Evolutionary conservation across 2,329 filamentous ascomycete species (phyloP), one percentile per base, ranked within the genome.

Genomic region (Diaporthe capsici): DNA sequence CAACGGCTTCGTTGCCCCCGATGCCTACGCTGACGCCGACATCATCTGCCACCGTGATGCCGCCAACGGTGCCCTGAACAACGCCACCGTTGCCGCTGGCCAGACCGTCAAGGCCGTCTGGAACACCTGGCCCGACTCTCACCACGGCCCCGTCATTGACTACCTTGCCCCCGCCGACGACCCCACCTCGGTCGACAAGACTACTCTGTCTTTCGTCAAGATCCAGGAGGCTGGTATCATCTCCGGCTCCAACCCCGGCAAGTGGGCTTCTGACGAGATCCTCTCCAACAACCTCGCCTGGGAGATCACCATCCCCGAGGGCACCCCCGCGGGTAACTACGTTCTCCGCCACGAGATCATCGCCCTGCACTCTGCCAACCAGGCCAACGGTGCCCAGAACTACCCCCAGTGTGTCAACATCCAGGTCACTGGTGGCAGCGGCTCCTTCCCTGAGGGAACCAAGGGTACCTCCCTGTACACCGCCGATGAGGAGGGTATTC

Each of bases 141-240:
- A 89, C 80, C 78, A 85, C 47, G 86, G 89, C 0, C 91, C 92
- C 12, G 88, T 93, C 79, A 87, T 93, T 77, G 89, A 89, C 82
- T 93, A 93, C 85, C 84, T 93, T 22, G 92, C 92, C 73, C 87
- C 87, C 79, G 92, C 90, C 83, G 84, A 86, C 47, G 90, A 88
- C 31, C 87, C 91, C 81, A 84, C 88, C 51, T 81, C 82, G 0
- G 89, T 88, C 74, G 87, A 90, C 82, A 89, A 90, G 82, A 83
- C 82, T 2, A 80, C 84, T 7, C 86, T 93, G 42, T 82, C 89
- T 78, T 93, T 89, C 83, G 90, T 92, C 87, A 94, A 94, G 87
- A 92, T 93, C 75, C 87, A 88, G 53, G 87, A 87, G 74, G 85
- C 82, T 47, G 92, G 91, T 75, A 86, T 91, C 77, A 84, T 89